Evolutionary conservation across 352 stramenopile species (phyloP).

Genomic region (Pythium dissotocum): DNA sequence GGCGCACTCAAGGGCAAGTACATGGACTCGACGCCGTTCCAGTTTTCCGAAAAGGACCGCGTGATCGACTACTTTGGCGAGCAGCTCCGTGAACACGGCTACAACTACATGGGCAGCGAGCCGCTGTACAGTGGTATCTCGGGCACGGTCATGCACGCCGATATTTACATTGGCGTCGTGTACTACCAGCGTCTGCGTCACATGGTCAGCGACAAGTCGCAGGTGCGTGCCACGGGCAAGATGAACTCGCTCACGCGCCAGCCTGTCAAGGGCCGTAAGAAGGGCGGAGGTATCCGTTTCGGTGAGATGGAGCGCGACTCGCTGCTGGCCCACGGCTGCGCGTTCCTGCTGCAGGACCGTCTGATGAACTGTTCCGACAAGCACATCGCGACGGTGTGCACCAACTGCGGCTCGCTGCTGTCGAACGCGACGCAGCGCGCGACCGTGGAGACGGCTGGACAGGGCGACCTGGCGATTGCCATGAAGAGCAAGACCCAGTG

Average conservation of each 20-base stretch:
- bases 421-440: slow-evolving; percentile 86
- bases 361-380: slow-evolving; percentile 99
- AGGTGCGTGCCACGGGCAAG: slow-evolving; percentile 97
- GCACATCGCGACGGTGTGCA: slow-evolving; percentile 97
- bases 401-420: slow-evolving; percentile 87
- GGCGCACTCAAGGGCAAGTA: slow-evolving; percentile 97
- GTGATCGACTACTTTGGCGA: slow-evolving; percentile 99
- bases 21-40: slow-evolving; percentile 99
- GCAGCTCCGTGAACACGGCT: slow-evolving; percentile 95
- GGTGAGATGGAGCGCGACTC: slow-evolving; percentile 99
- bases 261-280: slow-evolving; percentile 99
- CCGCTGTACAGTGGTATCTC: slow-evolving; percentile 99
- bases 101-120: slow-evolving; percentile 99
- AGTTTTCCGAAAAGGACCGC: slow-evolving; percentile 98
- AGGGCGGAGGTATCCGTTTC: slow-evolving; percentile 98
- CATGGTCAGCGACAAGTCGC: slow-evolving; percentile 99
- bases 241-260: slow-evolving; percentile 99
- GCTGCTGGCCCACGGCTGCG: slow-evolving; percentile 96
- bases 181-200: slow-evolving; percentile 99
- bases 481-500: slow-evolving; percentile 89
- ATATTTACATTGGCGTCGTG: slow-evolving; percentile 99
- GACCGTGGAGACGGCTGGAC: slow-evolving; percentile 77
- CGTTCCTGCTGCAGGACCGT: slow-evolving; percentile 96
- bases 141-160: slow-evolving; percentile 98
- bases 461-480: slow-evolving; percentile 78